phyloP scores from a whole-genome alignment of 768 basidiomycete species.

The Calocybe gangraenosa region DNA sequence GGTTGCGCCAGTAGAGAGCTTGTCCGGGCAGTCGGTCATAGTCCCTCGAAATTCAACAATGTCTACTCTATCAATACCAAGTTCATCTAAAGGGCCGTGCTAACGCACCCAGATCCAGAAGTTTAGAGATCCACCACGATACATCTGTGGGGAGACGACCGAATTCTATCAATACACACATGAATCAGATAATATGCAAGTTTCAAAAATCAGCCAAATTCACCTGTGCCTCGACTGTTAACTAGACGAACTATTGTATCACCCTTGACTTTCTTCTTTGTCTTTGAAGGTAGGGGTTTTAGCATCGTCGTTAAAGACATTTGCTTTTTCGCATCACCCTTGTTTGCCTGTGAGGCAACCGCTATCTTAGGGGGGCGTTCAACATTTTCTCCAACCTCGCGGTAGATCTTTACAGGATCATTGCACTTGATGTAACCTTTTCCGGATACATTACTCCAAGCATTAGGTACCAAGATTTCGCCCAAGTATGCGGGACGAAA shows the following conservation, averaged over 20 bases:
- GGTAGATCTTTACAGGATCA: conserved; percentile 56
- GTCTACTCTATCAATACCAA: conserved; percentile 29
- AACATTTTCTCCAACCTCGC: conserved; percentile 42
- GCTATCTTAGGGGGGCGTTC: conserved; percentile 22
- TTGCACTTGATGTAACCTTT: conserved; percentile 62
- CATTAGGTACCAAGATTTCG: conserved; percentile 64
- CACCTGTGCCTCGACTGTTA: conserved; percentile 64
- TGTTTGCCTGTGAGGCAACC: conserved; percentile 31
- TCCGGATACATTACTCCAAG: conserved; percentile 77
- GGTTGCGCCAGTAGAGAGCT: conserved; percentile 68
- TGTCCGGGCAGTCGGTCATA: conserved; percentile 74
- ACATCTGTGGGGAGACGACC: conserved; percentile 69
- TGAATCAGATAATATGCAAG: conserved; percentile 1
- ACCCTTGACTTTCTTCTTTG: conserved; percentile 55
- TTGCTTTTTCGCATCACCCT: conserved; percentile 53
- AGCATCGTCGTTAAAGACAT: conserved; percentile 63
- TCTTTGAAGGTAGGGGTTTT: conserved; percentile 47
- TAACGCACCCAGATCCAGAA: conserved; percentile 62
- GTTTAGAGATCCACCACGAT: conserved; percentile 68
- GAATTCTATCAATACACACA: conserved; percentile 51
- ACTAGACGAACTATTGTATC: conserved; percentile 67
- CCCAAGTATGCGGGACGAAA: conserved; percentile 52
- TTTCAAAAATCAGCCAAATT: conserved; percentile 7
- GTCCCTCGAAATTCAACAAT: conserved; percentile 65
- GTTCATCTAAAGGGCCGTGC: background rate